phyloP scores from a whole-genome alignment of 768 basidiomycete species.

The Tulasnella sp. region DNA sequence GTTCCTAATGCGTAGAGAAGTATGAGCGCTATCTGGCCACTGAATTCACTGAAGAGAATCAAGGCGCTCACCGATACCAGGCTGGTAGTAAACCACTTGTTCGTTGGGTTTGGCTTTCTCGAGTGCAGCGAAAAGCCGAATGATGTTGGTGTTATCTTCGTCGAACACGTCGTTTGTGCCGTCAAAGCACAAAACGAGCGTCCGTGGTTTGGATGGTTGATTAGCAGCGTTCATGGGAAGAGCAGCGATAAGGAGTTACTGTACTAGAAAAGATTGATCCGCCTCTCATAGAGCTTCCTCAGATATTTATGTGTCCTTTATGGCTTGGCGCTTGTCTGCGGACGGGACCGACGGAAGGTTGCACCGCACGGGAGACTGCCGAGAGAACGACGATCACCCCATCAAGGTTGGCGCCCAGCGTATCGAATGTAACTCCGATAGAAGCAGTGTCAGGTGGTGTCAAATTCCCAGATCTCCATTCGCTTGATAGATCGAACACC shows the following conservation, averaged over 20 bases:
- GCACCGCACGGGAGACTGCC: no score
- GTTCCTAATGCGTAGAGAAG: slow-evolving; percentile 22
- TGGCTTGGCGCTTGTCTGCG: no score
- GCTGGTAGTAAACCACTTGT: slow-evolving; percentile 7
- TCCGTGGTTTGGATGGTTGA: not conserved
- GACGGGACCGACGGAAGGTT: no score
- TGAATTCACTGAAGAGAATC: not conserved
- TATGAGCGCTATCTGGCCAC: not conserved
- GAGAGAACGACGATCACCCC: no score
- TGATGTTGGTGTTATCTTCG: slow-evolving; percentile 44
- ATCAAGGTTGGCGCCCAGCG: not conserved
- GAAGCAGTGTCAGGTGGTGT: not conserved
- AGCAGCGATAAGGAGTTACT: no score
- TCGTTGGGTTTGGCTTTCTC: slow-evolving; percentile 28
- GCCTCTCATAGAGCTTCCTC: no score
- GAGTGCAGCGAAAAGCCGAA: slow-evolving; percentile 56
- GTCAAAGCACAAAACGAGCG: slow-evolving; percentile 58
- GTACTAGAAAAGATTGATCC: no score
- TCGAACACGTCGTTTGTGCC: slow-evolving; percentile 34
- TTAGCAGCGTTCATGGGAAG: no score
- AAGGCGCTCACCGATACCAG: slow-evolving; percentile 14
- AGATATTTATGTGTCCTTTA: no score
- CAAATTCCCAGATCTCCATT: not conserved
- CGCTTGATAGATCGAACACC: not conserved
- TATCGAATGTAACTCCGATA: not conserved